Evolutionary conservation across 768 basidiomycete genomes (phyloP), one percentile per base, ranked within the genome.

Genomic region (Terana coerulea): DNA sequence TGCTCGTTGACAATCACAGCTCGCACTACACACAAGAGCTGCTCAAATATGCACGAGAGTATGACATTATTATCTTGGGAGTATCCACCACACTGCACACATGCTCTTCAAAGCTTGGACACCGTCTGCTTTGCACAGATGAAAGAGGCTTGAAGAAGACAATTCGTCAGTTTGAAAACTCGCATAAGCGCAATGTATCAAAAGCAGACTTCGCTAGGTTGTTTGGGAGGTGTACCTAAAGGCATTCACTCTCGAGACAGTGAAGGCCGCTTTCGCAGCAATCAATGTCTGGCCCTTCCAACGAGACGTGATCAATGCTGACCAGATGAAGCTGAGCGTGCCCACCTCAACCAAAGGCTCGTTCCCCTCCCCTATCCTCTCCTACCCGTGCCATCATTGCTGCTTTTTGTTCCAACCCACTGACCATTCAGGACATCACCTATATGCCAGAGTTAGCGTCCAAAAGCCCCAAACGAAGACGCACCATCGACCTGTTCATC

Each of bases 31-130:
- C 60, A 0, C 47, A 51, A 11, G 56, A 61, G 6, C 59, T 76
- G 39, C 61, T 78, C 21, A 49, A 69, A 9, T 74, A 63, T 61
- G 61, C 65, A 0, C 9, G 22, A 3, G 55, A 53, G 39, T 57
- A 72, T 59, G 73, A 74, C 47, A 76, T 78, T 44, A 35, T 53
- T 3, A 48, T 76, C 11, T 54, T 71, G 14, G 66, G 64, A n/a
- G 2, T 75, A 75, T 54, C 75, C 68, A 50, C 60, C 69, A 11
- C 72, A 74, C 42, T 72, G 69, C 52, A 74, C 68, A 0, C 69
- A 76, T 61, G 65, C 64, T 0, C 59, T 73, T 4, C 74, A 77
- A 55, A 72, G 73, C 8, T 69, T 77, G 19, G 71, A 76, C 59
- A 72, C 75, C 19, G 70, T 72, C 1, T 73, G 71, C 52, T 76